A percentile compares a stretch with the other conserved stretches of the same genome.
Conservation (phyloP, 1,284 basidiomycete genomes). For the Ganoderma multipileum region DNA sequence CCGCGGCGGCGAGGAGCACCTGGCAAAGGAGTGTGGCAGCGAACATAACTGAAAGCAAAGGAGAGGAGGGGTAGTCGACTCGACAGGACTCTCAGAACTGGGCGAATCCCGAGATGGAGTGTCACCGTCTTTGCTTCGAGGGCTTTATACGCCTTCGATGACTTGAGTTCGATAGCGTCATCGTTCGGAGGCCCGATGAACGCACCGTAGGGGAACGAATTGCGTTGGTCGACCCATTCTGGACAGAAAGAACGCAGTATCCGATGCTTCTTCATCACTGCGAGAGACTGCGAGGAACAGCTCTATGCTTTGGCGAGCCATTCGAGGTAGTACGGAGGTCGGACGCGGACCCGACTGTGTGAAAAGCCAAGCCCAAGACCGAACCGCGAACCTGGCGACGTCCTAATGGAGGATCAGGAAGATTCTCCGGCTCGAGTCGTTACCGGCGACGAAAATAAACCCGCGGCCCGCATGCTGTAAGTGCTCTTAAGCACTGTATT, state of each 20-base stretch:
- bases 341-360: neutral
- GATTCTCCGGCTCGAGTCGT: neutral
- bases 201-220: neutral
- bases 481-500: neutral
- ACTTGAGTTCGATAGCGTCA: neutral
- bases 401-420: neutral
- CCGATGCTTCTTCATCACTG: constrained; percentile 2
- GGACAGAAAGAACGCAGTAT: neutral
- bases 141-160: neutral
- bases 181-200: neutral
- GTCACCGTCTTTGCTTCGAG: neutral
- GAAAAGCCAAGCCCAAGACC: neutral
- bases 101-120: neutral
- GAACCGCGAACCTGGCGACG: neutral
- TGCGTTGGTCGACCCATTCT: neutral
- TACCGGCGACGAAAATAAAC: neutral
- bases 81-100: constrained; percentile 23
- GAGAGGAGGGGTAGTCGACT: constrained; percentile 23
- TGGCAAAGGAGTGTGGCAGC: constrained; percentile 27
- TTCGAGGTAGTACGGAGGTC: neutral
- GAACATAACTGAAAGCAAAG: constrained; percentile 23
- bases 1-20: constrained; percentile 32
- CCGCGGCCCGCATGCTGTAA: neutral
- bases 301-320: neutral
- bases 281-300: neutral